Base-by-base conservation (phyloP, 75 land plant genomes). In the Pinus taeda region DNA sequence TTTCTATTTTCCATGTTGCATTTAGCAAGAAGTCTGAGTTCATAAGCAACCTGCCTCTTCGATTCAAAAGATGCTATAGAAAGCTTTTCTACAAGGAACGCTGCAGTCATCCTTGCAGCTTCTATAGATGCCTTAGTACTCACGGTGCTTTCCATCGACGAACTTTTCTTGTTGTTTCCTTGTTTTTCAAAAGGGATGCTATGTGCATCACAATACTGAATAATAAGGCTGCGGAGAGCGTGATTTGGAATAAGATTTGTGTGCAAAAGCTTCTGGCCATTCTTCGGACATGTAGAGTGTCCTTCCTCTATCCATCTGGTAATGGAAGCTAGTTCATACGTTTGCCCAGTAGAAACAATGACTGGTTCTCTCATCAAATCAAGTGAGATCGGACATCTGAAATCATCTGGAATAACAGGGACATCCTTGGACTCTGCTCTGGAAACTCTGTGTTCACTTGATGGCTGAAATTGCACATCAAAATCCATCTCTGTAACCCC, bases 341-440 rank as follows among this genome's bases (percentile, higher is more conserved):
- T 92, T n/a, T 94, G 95, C 13, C 96, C 96, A 3, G 94, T 82
- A 4, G 92, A 71, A 11, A 93, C 74, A 61, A 90, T 89, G 63
- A 93, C 96, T 3, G 96, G 96, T n/a, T 93, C 96, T 57, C 36
- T 76, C 91, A 93, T 93, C 76, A 93, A 59, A 75, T 93, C 96
- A 14, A 91, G 88, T 0, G 91, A 78, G 61, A 93, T 87, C 12
- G 96, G 91, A 76, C 96, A 93, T 33, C 80, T 60, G 75, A 80
- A 91, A 60, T 91, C 93, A 49, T 87, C 90, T 18, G 96, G 96
- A 15, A 89, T 71, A 77, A 24, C 57, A 76, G 57, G 24, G 17
- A 13, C 22, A 3, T 7, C 3, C 61, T 21, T 11, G n/a, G 5
- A 55, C 12, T 1, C 4, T 57, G 14, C 22, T n/a, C 20, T 3